Evolutionary conservation across 495 filamentous ascomycete genomes (phyloP).

Genomic region (Penicillium antarcticum): DNA sequence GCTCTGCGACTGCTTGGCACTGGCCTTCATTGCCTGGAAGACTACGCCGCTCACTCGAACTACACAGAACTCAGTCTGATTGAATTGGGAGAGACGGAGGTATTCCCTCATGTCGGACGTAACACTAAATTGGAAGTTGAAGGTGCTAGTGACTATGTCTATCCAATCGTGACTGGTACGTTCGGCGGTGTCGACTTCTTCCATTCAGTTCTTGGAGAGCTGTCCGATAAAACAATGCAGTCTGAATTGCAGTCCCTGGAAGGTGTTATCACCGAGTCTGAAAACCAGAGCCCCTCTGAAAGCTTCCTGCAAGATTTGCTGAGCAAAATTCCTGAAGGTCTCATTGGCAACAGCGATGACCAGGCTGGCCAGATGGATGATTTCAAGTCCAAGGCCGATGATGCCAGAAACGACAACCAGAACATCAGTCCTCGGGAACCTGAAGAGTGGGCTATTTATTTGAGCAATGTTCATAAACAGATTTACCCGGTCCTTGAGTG

Average conservation of each 20-base stretch:
- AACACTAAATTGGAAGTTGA: constrained; percentile 60
- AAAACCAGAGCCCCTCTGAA: constrained; percentile 45
- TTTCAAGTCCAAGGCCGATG: constrained; percentile 62
- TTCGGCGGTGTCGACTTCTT: constrained; percentile 88
- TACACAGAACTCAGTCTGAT: constrained; percentile 82
- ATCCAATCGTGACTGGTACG: constrained; percentile 80
- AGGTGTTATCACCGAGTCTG: constrained; percentile 61
- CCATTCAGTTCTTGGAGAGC: constrained; percentile 84
- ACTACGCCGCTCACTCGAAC: constrained; percentile 89
- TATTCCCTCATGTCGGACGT: constrained; percentile 85
- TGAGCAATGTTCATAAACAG: constrained; percentile 64
- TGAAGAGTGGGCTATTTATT: constrained; percentile 68
- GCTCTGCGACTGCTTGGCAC: constrained; percentile 82
- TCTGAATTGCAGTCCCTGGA: constrained; percentile 82
- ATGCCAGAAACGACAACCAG: constrained; percentile 43
- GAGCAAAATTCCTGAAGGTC: constrained; percentile 69
- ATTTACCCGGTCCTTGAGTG: constrained; percentile 84
- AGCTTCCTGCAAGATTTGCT: constrained; percentile 73
- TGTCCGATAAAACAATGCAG: constrained; percentile 84
- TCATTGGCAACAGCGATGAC: constrained; percentile 64
- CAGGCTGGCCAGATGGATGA: constrained; percentile 64
- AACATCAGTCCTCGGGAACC: constrained; percentile 69
- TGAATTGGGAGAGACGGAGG: constrained; percentile 70
- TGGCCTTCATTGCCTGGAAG: constrained; percentile 86
- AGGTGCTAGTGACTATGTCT: constrained; percentile 63